A percentile compares a stretch with the other conserved stretches of the same genome.
Evolutionary conservation across 176 grass and related monocot species (phyloP).

Genomic region (Carex parvula): DNA sequence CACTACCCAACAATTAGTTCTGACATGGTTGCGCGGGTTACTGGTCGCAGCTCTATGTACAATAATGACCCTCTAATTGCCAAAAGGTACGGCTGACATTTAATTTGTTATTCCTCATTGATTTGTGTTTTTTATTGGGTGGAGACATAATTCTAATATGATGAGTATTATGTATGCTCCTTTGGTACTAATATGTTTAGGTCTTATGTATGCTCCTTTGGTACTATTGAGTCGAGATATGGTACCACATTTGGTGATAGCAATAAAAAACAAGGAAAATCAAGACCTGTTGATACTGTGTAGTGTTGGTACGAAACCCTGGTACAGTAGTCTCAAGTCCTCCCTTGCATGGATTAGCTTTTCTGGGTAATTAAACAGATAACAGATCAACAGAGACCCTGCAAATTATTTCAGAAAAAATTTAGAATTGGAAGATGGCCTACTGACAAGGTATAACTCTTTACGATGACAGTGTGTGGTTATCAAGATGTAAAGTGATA

Average conservation of each 20-base stretch:
- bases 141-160: background rate
- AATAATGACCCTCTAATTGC: slow-evolving; percentile 76
- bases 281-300: background rate
- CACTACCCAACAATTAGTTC: slow-evolving; percentile 97
- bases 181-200: too few species aligned
- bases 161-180: too few species aligned
- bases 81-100: slow-evolving; percentile 44
- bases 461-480: slow-evolving; percentile 48
- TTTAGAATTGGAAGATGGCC: background rate
- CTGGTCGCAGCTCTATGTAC: slow-evolving; percentile 63
- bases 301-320: background rate
- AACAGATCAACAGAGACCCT: background rate
- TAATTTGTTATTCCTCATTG: slow-evolving; percentile 3
- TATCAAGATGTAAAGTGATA: slow-evolving; percentile 81
- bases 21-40: slow-evolving; percentile 91
- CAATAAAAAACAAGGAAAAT: background rate
- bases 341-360: background rate
- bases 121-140: background rate
- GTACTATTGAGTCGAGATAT: background rate
- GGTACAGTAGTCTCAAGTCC: background rate
- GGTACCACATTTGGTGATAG: background rate
- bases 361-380: background rate
- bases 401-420: background rate
- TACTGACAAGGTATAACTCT: background rate
- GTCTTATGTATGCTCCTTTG: background rate